A percentile compares a stretch with the other conserved stretches of the same genome.
phyloP scores from a whole-genome alignment of 129 eudicot species.

The Chrysanthemum seticuspe region DNA sequence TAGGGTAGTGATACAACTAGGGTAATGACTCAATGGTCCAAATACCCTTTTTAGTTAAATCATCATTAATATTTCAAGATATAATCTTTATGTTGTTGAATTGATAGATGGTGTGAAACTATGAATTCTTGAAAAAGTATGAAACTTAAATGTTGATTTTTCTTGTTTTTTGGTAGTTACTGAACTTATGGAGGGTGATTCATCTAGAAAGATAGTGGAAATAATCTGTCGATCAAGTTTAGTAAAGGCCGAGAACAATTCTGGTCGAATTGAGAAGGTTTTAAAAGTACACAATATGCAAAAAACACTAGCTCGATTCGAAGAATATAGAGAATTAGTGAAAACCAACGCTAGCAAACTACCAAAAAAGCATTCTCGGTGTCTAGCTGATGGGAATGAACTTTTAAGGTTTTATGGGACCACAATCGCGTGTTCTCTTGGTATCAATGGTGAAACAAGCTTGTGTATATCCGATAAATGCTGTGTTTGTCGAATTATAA shows the following conservation, averaged over 20 bases:
- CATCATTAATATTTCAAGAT: slow-evolving; percentile 6
- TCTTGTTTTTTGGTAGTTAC: slow-evolving; percentile 56
- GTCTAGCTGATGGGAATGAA: slow-evolving; percentile 95
- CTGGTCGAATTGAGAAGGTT: slow-evolving; percentile 79
- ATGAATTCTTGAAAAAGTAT: slow-evolving; percentile 1
- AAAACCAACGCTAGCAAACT: slow-evolving; percentile 88
- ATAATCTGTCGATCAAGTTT: slow-evolving; percentile 91
- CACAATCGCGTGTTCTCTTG: slow-evolving; percentile 77
- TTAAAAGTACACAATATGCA: slow-evolving; percentile 94
- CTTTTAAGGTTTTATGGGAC: slow-evolving; percentile 90
- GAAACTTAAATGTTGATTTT: slow-evolving; percentile 9
- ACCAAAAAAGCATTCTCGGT: slow-evolving; percentile 92
- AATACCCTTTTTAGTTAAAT: too few relatives aligned
- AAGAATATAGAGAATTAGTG: slow-evolving; percentile 84
- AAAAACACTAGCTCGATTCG: slow-evolving; percentile 81
- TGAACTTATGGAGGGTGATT: slow-evolving; percentile 90
- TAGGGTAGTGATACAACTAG: too few relatives aligned
- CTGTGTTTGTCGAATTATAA: slow-evolving; percentile 77
- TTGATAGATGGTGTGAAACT: neutral
- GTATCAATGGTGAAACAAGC: slow-evolving; percentile 72
- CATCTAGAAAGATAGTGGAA: slow-evolving; percentile 95
- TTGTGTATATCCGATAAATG: slow-evolving; percentile 80
- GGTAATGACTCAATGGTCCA: too few relatives aligned
- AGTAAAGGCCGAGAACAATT: slow-evolving; percentile 77
- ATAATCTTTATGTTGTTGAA: slow-evolving; percentile 11